Conservation (phyloP, 2,329 filamentous ascomycete species). For the Fusarium foetens region DNA sequence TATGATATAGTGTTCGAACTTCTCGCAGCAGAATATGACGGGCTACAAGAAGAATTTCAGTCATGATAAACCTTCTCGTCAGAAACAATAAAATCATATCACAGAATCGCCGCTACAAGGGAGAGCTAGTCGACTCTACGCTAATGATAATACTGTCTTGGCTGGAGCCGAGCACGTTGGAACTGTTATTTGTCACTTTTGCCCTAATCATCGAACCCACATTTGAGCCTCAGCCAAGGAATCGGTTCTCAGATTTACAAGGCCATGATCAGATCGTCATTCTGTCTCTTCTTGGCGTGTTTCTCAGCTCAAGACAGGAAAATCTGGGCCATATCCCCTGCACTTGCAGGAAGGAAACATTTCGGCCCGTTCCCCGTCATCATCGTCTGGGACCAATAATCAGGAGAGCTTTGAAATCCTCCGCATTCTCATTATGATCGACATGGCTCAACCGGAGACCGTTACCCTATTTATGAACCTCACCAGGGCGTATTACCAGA, state of each 20-base stretch:
- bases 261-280: not conserved
- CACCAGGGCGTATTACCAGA: not conserved
- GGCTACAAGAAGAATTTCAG: accelerated
- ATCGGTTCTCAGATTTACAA: not conserved
- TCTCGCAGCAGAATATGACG: not conserved
- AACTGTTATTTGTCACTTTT: not conserved
- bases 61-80: too few relatives aligned
- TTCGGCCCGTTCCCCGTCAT: not conserved
- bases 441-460: not conserved
- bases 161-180: accelerated
- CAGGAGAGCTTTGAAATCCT: not conserved
- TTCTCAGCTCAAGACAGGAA: not conserved
- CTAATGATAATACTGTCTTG: not conserved
- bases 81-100: accelerated
- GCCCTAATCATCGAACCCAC: not conserved
- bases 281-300: not conserved
- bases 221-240: not conserved
- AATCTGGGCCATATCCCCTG: not conserved
- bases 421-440: constrained; percentile 8
- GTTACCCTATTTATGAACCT: not conserved
- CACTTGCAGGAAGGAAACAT: not conserved
- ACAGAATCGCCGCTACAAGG: accelerated
- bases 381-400: not conserved
- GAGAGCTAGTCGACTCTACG: not conserved
- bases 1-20: not conserved